Evolutionary conservation across 148 eudicot species (phyloP).

Genomic region (Chenopodium album): DNA sequence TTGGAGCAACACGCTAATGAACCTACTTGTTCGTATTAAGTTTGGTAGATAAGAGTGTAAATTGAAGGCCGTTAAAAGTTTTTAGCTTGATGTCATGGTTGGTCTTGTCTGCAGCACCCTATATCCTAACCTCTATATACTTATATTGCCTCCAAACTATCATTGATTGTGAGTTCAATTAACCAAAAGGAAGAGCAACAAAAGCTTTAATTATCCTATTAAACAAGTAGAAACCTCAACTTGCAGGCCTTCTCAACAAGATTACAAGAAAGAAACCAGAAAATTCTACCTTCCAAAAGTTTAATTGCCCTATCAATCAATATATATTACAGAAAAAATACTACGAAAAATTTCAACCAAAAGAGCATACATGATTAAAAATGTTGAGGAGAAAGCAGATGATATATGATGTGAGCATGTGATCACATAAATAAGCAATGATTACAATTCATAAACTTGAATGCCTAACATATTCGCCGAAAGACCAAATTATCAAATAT

Average conservation of each 20-base stretch:
- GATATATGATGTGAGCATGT: conserved; percentile 2
- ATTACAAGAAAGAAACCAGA: not conserved
- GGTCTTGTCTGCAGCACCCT: not conserved
- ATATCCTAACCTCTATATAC: not conserved
- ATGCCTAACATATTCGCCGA: not conserved
- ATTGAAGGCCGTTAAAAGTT: not conserved
- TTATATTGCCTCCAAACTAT: not conserved
- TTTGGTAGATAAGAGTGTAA: not conserved
- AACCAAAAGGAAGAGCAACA: not conserved
- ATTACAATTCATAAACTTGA: conserved; percentile 9
- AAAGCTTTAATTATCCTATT: not conserved
- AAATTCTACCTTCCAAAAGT: not conserved
- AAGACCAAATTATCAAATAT: not conserved
- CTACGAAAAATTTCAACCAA: not conserved
- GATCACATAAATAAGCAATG: not conserved
- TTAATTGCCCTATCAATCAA: not conserved
- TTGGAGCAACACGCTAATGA: not conserved
- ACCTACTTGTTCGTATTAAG: not conserved
- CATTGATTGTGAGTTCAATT: no score
- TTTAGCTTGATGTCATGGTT: not conserved
- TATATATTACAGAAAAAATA: not conserved
- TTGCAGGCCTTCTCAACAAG: no score
- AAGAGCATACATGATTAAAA: not conserved
- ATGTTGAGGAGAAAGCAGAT: not conserved
- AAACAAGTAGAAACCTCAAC: no score